These are phyloP conservation scores for Pythium aristosporum DNA, from an alignment of 352 stramenopile species.

Conservation along the genomic window DNA sequence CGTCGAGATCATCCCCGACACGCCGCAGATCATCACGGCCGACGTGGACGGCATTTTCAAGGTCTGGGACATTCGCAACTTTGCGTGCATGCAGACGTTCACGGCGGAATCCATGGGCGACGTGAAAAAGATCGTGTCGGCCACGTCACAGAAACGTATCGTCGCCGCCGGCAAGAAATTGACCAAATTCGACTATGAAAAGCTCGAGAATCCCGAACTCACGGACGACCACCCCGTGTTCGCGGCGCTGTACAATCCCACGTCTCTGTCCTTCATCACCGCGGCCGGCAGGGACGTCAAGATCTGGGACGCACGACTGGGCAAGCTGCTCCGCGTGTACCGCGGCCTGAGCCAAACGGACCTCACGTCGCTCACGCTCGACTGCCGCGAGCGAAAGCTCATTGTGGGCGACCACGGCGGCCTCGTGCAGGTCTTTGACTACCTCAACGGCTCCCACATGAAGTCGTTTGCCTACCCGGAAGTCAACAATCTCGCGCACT, in stretches of 20 bases:
- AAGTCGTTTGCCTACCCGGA: slow-evolving; percentile 82
- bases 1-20: slow-evolving; percentile 84
- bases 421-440: slow-evolving; percentile 83
- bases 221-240: slow-evolving; percentile 85
- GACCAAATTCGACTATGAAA: slow-evolving; percentile 87
- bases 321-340: slow-evolving; percentile 80
- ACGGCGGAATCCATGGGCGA: slow-evolving; percentile 64
- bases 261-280: slow-evolving; percentile 87
- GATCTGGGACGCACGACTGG: slow-evolving; percentile 86
- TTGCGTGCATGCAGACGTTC: slow-evolving; percentile 89
- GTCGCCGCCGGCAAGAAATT: slow-evolving; percentile 77
- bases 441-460: slow-evolving; percentile 86
- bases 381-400: slow-evolving; percentile 85
- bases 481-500: slow-evolving; percentile 60
- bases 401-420: slow-evolving; percentile 82
- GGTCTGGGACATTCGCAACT: slow-evolving; percentile 90
- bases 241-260: slow-evolving; percentile 80
- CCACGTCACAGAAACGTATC: slow-evolving; percentile 73
- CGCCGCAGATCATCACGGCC: slow-evolving; percentile 84
- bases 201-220: slow-evolving; percentile 82
- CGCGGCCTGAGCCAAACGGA: slow-evolving; percentile 64
- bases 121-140: slow-evolving; percentile 71
- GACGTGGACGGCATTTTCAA: slow-evolving; percentile 86
- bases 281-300: slow-evolving; percentile 76
- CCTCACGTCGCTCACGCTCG: slow-evolving; percentile 76